Evolutionary conservation across 148 eudicot species (phyloP), one percentile per base, ranked within the genome.

Genomic region (Cornus controversa): DNA sequence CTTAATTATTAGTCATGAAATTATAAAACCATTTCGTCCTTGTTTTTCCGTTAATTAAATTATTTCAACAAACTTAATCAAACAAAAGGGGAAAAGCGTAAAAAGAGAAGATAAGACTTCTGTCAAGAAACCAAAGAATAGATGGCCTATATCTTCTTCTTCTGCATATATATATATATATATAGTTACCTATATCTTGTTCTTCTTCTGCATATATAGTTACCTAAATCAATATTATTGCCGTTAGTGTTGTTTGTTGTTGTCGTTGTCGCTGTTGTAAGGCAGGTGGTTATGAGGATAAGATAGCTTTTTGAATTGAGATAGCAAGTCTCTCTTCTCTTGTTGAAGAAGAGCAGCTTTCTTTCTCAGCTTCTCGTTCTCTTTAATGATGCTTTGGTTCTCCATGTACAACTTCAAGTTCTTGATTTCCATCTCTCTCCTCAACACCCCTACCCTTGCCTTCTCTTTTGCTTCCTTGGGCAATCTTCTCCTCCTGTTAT

Each of bases 311-410:
- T 78, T 78, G 37, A 89, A 82, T 34, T 81, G 88, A 83, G 86
- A 73, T 7, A 74, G 67, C 83, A 91, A 77, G 53, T 76, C 77
- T 37, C 79, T 81, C 75, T 91, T 89, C 77, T 89, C 92, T 83
- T 82, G 79, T 15, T 71, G 84, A 54, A 91, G 94, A 29, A 78
- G 63, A 70, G 66, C 58, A 60, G 85, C 92, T 78, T 80, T 84
- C 72, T 83, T 75, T 72, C 86, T 89, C 69, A 91, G 83, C 78
- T 69, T 80, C 31, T 86, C 83, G 82, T 91, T 91, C 80, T 89
- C 88, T 76, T 77, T 80, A 50, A 87, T 78, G 24, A 91, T 89
- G 67, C 78, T 79, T 72, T 83, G 69, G 81, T 89, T 91, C 80
- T 82, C 79, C 64, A 83, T 8, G 50, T 78, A 83, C 67, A 91